Conservation (phyloP, 176 grass and related monocot genomes). For the Juncus inflexus region DNA sequence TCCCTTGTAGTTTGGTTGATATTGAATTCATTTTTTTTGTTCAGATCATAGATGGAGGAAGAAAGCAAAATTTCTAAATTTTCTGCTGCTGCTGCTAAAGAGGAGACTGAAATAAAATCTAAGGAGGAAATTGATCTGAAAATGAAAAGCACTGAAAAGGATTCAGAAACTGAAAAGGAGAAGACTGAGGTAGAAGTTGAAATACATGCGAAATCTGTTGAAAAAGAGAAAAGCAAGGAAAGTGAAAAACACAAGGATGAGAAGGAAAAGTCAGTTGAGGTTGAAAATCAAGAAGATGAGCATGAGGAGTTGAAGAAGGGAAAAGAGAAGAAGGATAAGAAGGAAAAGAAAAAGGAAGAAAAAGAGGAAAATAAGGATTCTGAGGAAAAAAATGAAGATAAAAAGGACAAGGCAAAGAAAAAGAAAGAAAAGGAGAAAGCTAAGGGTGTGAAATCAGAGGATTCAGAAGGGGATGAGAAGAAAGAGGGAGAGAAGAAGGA, state of each 20-base stretch:
- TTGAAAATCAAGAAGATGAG: slow-evolving; percentile 21
- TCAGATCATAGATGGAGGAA: slow-evolving; percentile 35
- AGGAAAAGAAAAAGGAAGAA: slow-evolving; percentile 4
- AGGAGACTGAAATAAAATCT: slow-evolving; percentile 4
- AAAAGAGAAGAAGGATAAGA: not conserved
- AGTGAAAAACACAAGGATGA: slow-evolving; percentile 14
- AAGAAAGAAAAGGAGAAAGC: not conserved
- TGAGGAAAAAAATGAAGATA: slow-evolving; percentile 11
- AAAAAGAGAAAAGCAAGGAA: slow-evolving; percentile 48
- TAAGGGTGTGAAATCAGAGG: not conserved
- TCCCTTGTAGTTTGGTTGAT: too few relatives aligned
- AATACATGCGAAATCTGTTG: slow-evolving; percentile 38
- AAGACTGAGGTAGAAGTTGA: slow-evolving; percentile 52
- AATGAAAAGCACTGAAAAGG: slow-evolving; percentile 55
- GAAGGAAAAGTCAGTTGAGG: slow-evolving; percentile 28
- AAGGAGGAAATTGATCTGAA: slow-evolving; percentile 60
- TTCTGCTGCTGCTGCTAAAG: not conserved
- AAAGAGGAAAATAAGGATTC: not conserved
- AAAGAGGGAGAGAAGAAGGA: slow-evolving; percentile 24
- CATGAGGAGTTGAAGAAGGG: slow-evolving; percentile 6
- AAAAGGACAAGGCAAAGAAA: slow-evolving; percentile 11
- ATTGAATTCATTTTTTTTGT: slow-evolving; percentile 1
- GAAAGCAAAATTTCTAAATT: slow-evolving; percentile 27
- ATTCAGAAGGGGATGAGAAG: slow-evolving; percentile 17
- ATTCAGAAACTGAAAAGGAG: slow-evolving; percentile 19